These are phyloP conservation scores for Pythium coloratum DNA, from an alignment of 352 stramenopile species.

Conservation along the genomic window DNA sequence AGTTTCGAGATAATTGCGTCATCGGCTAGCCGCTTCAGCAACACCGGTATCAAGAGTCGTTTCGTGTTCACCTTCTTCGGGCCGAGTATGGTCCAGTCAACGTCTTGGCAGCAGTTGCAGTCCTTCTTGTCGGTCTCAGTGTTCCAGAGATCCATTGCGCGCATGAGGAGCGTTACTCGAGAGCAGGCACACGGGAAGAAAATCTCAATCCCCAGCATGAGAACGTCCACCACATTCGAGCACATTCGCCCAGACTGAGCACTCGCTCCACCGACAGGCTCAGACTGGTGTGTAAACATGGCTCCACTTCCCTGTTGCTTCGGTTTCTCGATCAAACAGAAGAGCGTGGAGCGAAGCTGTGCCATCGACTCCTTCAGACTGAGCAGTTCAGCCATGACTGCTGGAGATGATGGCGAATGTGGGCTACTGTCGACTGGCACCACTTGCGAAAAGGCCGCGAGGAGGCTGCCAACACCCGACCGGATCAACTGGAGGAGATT, in stretches of 20 bases:
- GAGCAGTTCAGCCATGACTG: not conserved
- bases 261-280: not conserved
- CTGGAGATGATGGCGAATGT: not conserved
- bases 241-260: not conserved
- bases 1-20: constrained; percentile 54
- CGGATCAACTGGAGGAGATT: constrained; percentile 74
- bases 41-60: constrained; percentile 43
- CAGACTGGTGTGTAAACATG: not conserved
- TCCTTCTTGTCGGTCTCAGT: not conserved
- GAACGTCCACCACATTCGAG: constrained; percentile 44
- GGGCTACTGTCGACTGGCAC: not conserved
- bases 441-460: constrained; percentile 16
- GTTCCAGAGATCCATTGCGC: constrained; percentile 18
- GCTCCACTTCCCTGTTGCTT: not conserved
- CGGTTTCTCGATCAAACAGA: not conserved
- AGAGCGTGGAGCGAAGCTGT: not conserved
- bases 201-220: constrained; percentile 86
- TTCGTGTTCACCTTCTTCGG: constrained; percentile 27
- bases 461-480: constrained; percentile 51
- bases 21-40: constrained; percentile 70
- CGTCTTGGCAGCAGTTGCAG: constrained; percentile 6
- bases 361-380: not conserved
- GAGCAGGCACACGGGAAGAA: constrained; percentile 85
- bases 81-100: constrained; percentile 14
- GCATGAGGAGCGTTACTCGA: constrained; percentile 61